These are phyloP conservation scores for Solanum chilense DNA, from an alignment of 257 asterid species.

Conservation along the genomic window DNA sequence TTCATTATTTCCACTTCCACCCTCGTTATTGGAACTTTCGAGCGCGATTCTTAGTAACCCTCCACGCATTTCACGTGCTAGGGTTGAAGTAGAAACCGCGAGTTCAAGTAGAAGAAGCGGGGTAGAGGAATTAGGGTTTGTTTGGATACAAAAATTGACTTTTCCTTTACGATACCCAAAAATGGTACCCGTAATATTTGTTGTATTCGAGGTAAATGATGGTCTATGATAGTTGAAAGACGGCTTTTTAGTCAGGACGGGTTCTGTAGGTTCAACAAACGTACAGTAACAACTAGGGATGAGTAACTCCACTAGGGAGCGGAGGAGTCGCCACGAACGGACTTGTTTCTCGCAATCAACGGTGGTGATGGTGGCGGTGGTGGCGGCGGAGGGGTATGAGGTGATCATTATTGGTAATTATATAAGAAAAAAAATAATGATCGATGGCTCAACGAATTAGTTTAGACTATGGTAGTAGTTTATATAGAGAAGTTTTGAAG, in stretches of 20 bases:
- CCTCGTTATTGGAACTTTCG: slow-evolving; percentile 4
- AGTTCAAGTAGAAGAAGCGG: slow-evolving; percentile 49
- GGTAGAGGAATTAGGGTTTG: slow-evolving; percentile 26
- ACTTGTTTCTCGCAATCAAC: slow-evolving; percentile 65
- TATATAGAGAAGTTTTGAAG: background rate
- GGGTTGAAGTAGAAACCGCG: slow-evolving; percentile 38
- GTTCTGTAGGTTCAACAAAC: slow-evolving; percentile 18
- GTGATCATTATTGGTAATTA: slow-evolving; percentile 7
- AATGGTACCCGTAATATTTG: slow-evolving; percentile 31
- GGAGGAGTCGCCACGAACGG: slow-evolving; percentile 64
- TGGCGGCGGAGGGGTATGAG: slow-evolving; percentile 1
- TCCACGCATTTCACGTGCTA: slow-evolving; percentile 53
- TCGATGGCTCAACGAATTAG: background rate
- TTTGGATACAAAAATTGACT: slow-evolving; percentile 49
- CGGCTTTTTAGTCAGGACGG: background rate
- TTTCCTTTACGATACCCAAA: slow-evolving; percentile 43
- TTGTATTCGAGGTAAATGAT: background rate
- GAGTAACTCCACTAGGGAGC: slow-evolving; percentile 36
- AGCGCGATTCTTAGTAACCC: slow-evolving; percentile 45
- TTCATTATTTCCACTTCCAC: background rate
- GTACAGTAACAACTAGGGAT: slow-evolving; percentile 50
- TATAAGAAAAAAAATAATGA: background rate
- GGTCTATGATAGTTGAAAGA: background rate
- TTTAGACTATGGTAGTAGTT: background rate
- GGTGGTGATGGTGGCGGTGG: slow-evolving; percentile 17